Conservation (phyloP, 176 grass and related monocot genomes). For the Canna indica region DNA sequence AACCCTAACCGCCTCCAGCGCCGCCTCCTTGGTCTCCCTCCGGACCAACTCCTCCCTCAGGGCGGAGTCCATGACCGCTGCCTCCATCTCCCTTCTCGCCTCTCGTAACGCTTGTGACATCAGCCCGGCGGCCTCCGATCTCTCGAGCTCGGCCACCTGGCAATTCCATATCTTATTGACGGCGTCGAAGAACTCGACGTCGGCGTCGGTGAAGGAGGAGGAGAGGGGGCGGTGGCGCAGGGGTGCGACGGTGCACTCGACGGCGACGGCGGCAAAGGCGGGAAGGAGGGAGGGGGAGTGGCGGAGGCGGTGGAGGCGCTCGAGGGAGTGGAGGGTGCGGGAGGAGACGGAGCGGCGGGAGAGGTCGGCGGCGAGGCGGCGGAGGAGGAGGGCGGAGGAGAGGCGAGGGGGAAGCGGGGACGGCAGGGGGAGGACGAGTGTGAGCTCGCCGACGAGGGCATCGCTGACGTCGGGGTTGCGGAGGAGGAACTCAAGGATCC, state of each 20-base stretch:
- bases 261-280: slow-evolving; percentile 12
- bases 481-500: slow-evolving; percentile 19
- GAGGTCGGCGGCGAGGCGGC: slow-evolving; percentile 13
- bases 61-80: slow-evolving; percentile 7
- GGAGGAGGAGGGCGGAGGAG: slow-evolving; percentile 3
- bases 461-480: neutral
- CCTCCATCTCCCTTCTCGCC: slow-evolving; percentile 23
- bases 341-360: slow-evolving; percentile 1
- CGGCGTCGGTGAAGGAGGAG: neutral
- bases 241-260: slow-evolving; percentile 12
- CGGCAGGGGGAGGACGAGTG: neutral
- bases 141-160: slow-evolving; percentile 1
- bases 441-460: neutral
- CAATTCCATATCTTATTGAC: slow-evolving; percentile 20
- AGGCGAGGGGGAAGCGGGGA: neutral
- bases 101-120: slow-evolving; percentile 4
- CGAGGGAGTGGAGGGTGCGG: slow-evolving; percentile 6
- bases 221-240: neutral
- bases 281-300: neutral
- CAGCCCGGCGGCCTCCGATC: neutral
- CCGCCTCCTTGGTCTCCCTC: slow-evolving; percentile 7
- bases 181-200: slow-evolving; percentile 13
- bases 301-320: neutral
- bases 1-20: slow-evolving; percentile 7
- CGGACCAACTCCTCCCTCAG: slow-evolving; percentile 3